Conservation (phyloP, 108 stramenopile genomes). For the Nannochloropsis granulata region DNA sequence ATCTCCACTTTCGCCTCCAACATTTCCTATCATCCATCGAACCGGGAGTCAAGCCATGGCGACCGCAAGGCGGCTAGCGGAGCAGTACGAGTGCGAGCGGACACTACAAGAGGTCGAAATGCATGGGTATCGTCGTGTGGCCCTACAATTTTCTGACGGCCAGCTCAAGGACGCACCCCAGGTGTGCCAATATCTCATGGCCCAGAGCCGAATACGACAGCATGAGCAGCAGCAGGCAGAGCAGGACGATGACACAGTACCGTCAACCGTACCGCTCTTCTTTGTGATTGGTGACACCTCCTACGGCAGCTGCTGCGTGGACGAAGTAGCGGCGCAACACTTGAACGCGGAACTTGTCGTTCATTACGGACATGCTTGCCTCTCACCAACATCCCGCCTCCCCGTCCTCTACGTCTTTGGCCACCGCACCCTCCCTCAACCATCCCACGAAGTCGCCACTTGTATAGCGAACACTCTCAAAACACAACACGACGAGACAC, state of each 20-base stretch:
- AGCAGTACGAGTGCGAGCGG: neutral
- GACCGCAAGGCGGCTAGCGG: neutral
- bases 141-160: conserved; percentile 24
- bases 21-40: too few species aligned
- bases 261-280: conserved; percentile 35
- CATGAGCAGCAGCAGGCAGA: neutral
- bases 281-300: conserved; percentile 86
- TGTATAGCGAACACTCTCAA: neutral
- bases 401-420: conserved; percentile 40
- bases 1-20: too few species aligned
- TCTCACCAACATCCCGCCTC: conserved; percentile 35
- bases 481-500: neutral
- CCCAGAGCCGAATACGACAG: neutral
- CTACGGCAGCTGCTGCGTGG: conserved; percentile 80
- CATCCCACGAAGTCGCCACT: neutral
- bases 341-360: conserved; percentile 70
- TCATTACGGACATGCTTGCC: conserved; percentile 80
- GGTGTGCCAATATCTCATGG: conserved; percentile 13
- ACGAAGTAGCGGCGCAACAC: conserved; percentile 78
- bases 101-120: neutral
- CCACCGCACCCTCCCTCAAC: conserved; percentile 37
- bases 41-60: too few species aligned
- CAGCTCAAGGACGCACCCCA: conserved; percentile 19
- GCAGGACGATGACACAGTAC: neutral
- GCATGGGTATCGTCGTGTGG: conserved; percentile 13